Evolutionary conservation across 345 rosid genomes (phyloP), one percentile per base, ranked within the genome.

Genomic region (Syzygium jambos): DNA sequence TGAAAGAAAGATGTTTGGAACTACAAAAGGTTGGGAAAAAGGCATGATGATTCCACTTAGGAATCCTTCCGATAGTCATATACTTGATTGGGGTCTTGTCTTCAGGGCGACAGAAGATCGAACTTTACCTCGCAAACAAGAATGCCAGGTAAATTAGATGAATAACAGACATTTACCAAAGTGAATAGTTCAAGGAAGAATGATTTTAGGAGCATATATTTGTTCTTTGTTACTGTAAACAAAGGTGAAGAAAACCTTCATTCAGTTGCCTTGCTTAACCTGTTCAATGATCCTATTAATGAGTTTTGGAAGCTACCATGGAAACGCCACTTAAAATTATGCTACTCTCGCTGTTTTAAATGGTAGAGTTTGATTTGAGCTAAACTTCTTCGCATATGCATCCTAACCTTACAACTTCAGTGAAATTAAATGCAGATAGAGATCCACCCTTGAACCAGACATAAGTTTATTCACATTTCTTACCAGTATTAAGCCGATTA

Each of bases 401-500:
- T 73, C 49, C 80, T 73, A 9, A 73, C 80, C 80, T 73, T 34
- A 22, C 23, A 34, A 21, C 49, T 73, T 19, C 49, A 9, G 5
- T 34, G 7, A 38, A 73, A 73, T 25, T 19, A 34, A 17, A 73
- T 34, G 80, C 49, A 19, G 80, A 34, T 19, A 73, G 49, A 34
- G 46, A 63, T n/a, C 10, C 25, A 34, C 19, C 49, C 27, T 17
- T 19, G 46, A 73, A 73, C 80, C 25, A 34, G 7, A 34, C 19
- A 34, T 5, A 5, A 73, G 89, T 88, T 93, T n/a, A n/a, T n/a
- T n/a, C n/a, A n/a, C n/a, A n/a, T n/a, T n/a, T n/a, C n/a, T n/a
- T n/a, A n/a, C n/a, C n/a, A n/a, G n/a, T n/a, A n/a, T 93, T 49
- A 89, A 93, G 51, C 98, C 96, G 21, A 96, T 89, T 85, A 97